These are phyloP conservation scores for Boletus speciosus DNA, from an alignment of 768 basidiomycete species.

Conservation along the genomic window DNA sequence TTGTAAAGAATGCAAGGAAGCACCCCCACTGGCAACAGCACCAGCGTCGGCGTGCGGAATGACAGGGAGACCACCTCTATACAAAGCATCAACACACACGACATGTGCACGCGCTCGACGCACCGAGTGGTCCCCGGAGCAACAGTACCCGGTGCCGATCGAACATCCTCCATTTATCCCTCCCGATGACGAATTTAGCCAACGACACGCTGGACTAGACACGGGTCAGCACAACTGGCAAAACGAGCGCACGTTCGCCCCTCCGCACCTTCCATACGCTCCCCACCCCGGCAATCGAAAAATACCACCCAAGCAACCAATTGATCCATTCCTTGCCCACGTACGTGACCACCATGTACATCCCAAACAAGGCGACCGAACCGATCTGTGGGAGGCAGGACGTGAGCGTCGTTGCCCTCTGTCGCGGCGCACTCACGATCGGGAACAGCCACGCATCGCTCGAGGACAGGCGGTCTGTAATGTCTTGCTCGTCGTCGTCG, in stretches of 20 bases:
- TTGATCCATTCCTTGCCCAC: slow-evolving; percentile 83
- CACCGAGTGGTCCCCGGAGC: slow-evolving; percentile 48
- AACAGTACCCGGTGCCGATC: slow-evolving; percentile 43
- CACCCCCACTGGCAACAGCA: slow-evolving; percentile 55
- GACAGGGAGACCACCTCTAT: slow-evolving; percentile 41
- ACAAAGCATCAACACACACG: too few relatives aligned
- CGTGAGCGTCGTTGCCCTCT: background rate
- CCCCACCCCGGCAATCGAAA: slow-evolving; percentile 59
- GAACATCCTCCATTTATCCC: slow-evolving; percentile 55
- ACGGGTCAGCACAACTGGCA: background rate
- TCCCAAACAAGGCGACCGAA: slow-evolving; percentile 60
- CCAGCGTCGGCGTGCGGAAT: slow-evolving; percentile 54
- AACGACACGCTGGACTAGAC: slow-evolving; percentile 51
- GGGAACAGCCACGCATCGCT: slow-evolving; percentile 75
- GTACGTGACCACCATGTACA: slow-evolving; percentile 72
- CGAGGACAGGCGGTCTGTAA: slow-evolving; percentile 58
- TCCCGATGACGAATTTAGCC: slow-evolving; percentile 46
- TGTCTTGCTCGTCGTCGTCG: slow-evolving; percentile 53
- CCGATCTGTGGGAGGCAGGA: slow-evolving; percentile 49
- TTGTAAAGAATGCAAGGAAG: slow-evolving; percentile 66
- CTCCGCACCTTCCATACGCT: slow-evolving; percentile 59
- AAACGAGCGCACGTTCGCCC: background rate
- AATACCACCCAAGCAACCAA: slow-evolving; percentile 73
- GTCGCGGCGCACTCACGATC: slow-evolving; percentile 45
- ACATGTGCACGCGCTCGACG: slow-evolving; percentile 10